These are phyloP conservation scores for Fraxinus albicans DNA, from an alignment of 305 asterid genomes.

Conservation along the genomic window DNA sequence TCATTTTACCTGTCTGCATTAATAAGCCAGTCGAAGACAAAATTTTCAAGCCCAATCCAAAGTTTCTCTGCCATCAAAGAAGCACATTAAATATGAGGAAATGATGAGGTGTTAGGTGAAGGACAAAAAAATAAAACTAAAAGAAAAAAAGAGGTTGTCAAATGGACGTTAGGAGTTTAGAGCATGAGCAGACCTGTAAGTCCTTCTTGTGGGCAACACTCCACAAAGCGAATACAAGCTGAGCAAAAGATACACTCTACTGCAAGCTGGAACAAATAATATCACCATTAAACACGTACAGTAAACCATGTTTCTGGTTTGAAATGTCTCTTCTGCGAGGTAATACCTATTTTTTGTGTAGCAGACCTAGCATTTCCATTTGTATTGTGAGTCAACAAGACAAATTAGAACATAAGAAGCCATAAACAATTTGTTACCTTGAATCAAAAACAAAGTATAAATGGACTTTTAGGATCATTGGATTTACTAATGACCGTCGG, in stretches of 20 bases:
- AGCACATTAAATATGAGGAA: conserved; percentile 21
- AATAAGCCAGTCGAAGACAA: conserved; percentile 98
- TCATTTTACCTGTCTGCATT: conserved; percentile 89
- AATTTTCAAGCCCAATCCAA: conserved; percentile 98
- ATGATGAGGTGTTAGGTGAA: neutral
- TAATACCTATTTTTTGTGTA: conserved; percentile 12
- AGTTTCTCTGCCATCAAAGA: conserved; percentile 71
- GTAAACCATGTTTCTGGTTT: neutral
- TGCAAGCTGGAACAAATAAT: conserved; percentile 71
- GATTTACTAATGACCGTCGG: neutral
- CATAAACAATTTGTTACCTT: neutral
- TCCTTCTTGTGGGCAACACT: conserved; percentile 99
- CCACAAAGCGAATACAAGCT: conserved; percentile 96
- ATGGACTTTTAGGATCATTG: conserved; percentile 5
- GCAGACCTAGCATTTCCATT: neutral
- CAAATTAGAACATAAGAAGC: neutral
- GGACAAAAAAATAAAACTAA: conserved; percentile 9
- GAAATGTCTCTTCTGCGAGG: conserved; percentile 12
- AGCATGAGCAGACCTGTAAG: conserved; percentile 71
- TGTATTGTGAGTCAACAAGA: conserved; percentile 1
- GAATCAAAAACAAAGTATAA: neutral
- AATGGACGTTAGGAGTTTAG: conserved; percentile 24
- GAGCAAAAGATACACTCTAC: conserved; percentile 99
- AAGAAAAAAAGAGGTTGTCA: conserved; percentile 1
- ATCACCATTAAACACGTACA: conserved; percentile 23